Base-by-base conservation (phyloP, 306 rosid species). In the Rosa rugosa region DNA sequence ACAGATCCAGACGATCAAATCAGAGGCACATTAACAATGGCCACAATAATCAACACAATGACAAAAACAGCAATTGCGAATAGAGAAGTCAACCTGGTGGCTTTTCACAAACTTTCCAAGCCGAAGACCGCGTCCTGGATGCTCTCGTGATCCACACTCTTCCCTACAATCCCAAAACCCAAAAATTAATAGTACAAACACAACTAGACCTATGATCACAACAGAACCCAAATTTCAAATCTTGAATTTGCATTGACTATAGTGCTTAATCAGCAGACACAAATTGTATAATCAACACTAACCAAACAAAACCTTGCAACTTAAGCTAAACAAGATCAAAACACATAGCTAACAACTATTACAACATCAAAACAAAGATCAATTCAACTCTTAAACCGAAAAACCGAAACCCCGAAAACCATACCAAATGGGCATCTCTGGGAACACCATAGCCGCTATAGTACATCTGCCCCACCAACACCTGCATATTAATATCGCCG, bases 391-490 rank as follows among this genome's bases (percentile, higher is more conserved):
- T 68, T 16, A 50, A 75, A 31, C 31, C 31, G 31, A 27, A 2
- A 64, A 42, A 59, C 34, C 75, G 53, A n/a, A 50, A 60, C 62
- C 67, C 8, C 6, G 45, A 65, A 36, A 38, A 69, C 62, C 51
- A 31, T 23, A 95, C 98, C 99, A 90, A 87, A 56, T 95, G 97
- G 54, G 87, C 87, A 84, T 95, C 98, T 88, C 90, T 90, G 62
- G 96, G 83, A 75, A 91, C 80, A 17, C 99, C 99, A 91, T 93
- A 93, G 78, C 99, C 99, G 75, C 83, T 90, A 56, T 68, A 88
- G 78, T 93, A 95, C 99, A 95, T 95, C 92, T 95, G 98, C 54
- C 92, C 96, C 25, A 93, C 90, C 90, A 93, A 84, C 50, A 95
- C 87, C 88, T 95, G 98, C 99, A 95, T 95, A 82, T 93, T 95